Conservation (phyloP, 2,329 filamentous ascomycete species). For the Colletotrichum sp. region DNA sequence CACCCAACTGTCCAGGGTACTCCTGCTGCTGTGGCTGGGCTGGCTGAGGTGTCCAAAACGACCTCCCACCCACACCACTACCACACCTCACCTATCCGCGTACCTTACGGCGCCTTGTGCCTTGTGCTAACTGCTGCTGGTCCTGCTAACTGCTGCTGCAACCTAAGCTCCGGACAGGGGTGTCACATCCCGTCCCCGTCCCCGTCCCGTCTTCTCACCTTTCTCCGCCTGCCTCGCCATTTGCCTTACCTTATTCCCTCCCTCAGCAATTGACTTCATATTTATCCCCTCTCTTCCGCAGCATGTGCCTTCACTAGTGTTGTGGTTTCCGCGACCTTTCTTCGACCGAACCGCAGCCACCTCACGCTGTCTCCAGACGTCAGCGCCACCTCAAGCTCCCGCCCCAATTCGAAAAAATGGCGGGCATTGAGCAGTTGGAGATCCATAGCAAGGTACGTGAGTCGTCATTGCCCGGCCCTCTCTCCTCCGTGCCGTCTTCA, state of each 20-base stretch:
- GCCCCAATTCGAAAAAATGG: conserved; percentile 61
- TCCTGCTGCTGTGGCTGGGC: conserved; percentile 5
- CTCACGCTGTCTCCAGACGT: not conserved
- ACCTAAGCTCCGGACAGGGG: conserved; percentile 1
- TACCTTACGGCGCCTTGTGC: not conserved
- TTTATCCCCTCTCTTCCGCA: not conserved
- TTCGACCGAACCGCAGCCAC: not conserved
- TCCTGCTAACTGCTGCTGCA: not conserved
- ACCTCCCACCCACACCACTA: not conserved
- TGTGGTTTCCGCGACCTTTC: not conserved
- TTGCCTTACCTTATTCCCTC: not conserved
- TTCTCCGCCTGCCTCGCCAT: not conserved
- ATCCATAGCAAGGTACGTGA: conserved; percentile 90
- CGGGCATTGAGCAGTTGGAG: conserved; percentile 94
- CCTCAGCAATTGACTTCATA: not conserved
- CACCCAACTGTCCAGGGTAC: conserved; percentile 2
- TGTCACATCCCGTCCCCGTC: conserved; percentile 19
- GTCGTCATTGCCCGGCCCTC: not conserved
- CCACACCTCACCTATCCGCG: not conserved
- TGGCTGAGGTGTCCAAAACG: conserved; percentile 4
- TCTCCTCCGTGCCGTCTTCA: conserved; percentile 12
- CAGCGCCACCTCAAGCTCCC: conserved; percentile 4
- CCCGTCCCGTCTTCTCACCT: conserved; percentile 6
- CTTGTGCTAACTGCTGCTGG: not conserved
- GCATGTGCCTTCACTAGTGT: conserved; percentile 5